Evolutionary conservation across 148 eudicot species (phyloP).

Genomic region (Rhododendron henanense): DNA sequence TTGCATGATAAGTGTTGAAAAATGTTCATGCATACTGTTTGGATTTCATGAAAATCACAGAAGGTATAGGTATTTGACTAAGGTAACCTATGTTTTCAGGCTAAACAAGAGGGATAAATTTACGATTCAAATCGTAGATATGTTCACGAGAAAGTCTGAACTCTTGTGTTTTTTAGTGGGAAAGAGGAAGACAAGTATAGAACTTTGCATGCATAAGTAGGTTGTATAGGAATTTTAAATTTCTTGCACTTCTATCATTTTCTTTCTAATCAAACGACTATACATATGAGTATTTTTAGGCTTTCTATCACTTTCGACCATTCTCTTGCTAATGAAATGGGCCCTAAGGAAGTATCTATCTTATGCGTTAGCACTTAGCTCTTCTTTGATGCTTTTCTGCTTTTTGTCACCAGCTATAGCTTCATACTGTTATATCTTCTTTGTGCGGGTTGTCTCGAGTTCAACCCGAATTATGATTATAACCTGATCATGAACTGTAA

Average conservation of each 20-base stretch:
- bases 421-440: background rate
- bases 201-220: background rate
- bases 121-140: background rate
- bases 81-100: background rate
- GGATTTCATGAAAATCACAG: background rate
- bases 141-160: background rate
- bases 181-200: background rate
- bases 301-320: background rate
- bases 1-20: background rate
- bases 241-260: background rate
- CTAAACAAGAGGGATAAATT: background rate
- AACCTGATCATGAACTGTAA: background rate
- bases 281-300: too few relatives aligned
- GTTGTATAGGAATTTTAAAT: background rate
- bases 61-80: background rate
- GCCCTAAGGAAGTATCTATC: background rate
- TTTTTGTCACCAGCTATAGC: background rate
- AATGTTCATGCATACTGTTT: background rate
- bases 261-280: background rate
- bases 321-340: background rate
- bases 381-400: background rate
- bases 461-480: background rate
- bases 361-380: background rate
- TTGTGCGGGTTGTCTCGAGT: background rate
- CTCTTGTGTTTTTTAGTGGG: background rate